phyloP scores from a whole-genome alignment of 2,329 filamentous ascomycete species.

The Aspergillus sp. region DNA sequence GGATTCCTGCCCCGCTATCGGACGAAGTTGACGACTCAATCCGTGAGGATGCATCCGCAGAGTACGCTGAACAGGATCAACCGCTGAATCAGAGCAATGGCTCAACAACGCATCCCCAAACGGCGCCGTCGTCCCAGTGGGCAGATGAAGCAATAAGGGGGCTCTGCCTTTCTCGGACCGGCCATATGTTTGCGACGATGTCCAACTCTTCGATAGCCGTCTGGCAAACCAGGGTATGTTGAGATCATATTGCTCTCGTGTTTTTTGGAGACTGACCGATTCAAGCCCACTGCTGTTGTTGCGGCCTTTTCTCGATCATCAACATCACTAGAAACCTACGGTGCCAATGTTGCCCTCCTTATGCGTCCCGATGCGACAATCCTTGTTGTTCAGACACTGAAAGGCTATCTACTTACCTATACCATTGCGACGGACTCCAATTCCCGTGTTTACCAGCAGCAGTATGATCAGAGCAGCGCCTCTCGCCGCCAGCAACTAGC shows the following conservation, averaged over 20 bases:
- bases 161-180: slow-evolving; percentile 73
- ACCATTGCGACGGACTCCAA: slow-evolving; percentile 82
- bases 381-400: slow-evolving; percentile 81
- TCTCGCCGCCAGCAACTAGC: slow-evolving; percentile 47
- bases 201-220: slow-evolving; percentile 83
- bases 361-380: slow-evolving; percentile 90
- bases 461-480: slow-evolving; percentile 58
- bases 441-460: slow-evolving; percentile 79
- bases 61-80: slow-evolving; percentile 25
- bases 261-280: slow-evolving; percentile 27
- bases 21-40: slow-evolving; percentile 25
- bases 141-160: slow-evolving; percentile 69
- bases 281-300: slow-evolving; percentile 81
- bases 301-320: slow-evolving; percentile 80
- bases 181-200: slow-evolving; percentile 83
- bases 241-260: slow-evolving; percentile 7
- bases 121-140: slow-evolving; percentile 32
- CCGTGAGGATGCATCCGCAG: slow-evolving; percentile 16
- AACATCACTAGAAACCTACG: slow-evolving; percentile 78
- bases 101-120: slow-evolving; percentile 25
- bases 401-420: slow-evolving; percentile 91
- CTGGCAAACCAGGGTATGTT: slow-evolving; percentile 87
- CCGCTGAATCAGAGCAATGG: slow-evolving; percentile 25
- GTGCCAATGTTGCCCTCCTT: slow-evolving; percentile 78
- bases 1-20: slow-evolving; percentile 29